Evolutionary conservation across 768 basidiomycete species (phyloP), one percentile per base, ranked within the genome.

Genomic region (Butyriboletus loyo): DNA sequence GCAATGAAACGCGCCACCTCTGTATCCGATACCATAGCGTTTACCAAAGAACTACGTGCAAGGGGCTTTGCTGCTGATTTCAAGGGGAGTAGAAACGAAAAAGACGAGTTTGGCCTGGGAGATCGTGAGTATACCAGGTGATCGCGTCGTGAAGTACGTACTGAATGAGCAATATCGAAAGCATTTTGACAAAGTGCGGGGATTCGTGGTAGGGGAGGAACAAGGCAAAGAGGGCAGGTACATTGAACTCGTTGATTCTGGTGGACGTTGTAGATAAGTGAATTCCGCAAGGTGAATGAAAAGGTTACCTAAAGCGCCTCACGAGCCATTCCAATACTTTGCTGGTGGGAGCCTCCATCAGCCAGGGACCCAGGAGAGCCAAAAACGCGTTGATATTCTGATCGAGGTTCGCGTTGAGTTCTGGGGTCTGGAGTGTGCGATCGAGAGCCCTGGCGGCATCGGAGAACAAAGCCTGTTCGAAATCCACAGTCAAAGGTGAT

Each of bases 181-280:
- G 76, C 79, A 98, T 91, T 61, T 97, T 96, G 9, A 87, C 80
- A 69, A 98, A 98, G 66, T 98, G 93, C 0, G 90, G 85, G 5
- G 95, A 89, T 59, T 95, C 92, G 63, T 98, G 93, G 66, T 96
- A 98, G 0, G 97, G 97, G 28, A 98, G 73, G 71, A 98, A 98
- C 22, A 93, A 75, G 8, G 85, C 72, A 7, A 98, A 77, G 25
- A 94, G 65, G 22, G 80, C 78, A 49, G 87, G 80, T 49, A 95
- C 78, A 62, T 98, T 97, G 74, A 98, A 93, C 66, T 98, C 94
- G 64, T 98, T 81, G 25, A 98, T 83, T 66, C 96, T 98, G 17
- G 49, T 11, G 35, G 24, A 36, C 3, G 25, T 57, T 44, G 36
- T 7, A 41, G 28, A 39, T 45, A 13, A 40, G 52, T 40, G 34